phyloP scores from a whole-genome alignment of 257 asterid species.

The Nicotiana paniculata region DNA sequence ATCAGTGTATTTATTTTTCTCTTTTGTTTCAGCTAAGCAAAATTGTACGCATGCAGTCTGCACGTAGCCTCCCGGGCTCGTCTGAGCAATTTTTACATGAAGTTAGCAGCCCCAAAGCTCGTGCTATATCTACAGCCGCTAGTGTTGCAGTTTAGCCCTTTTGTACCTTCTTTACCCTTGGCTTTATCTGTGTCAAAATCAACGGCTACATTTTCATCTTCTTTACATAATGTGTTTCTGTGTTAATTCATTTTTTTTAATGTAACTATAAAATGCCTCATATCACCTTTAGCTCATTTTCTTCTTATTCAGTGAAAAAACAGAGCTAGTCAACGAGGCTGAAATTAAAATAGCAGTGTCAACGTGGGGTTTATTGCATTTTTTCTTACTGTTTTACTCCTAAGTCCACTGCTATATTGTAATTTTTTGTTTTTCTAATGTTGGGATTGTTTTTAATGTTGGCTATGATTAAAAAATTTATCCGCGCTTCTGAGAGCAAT shows the following conservation, averaged over 20 bases:
- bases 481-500: slow-evolving; percentile 84
- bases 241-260: neutral
- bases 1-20: too few species aligned
- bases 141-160: slow-evolving; percentile 72
- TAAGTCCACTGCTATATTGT: neutral
- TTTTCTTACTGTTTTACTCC: neutral
- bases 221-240: too few species aligned
- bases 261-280: neutral
- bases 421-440: too few species aligned
- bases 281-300: slow-evolving; percentile 7
- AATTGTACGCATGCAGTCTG: neutral
- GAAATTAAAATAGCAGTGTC: neutral
- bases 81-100: slow-evolving; percentile 44
- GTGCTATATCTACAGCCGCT: slow-evolving; percentile 57
- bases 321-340: slow-evolving; percentile 8
- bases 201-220: slow-evolving; percentile 31
- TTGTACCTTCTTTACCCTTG: slow-evolving; percentile 26
- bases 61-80: slow-evolving; percentile 90
- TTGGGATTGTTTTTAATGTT: neutral
- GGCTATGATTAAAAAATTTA: slow-evolving; percentile 57
- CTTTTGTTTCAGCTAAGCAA: too few species aligned
- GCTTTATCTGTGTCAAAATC: slow-evolving; percentile 66
- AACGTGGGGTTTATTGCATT: slow-evolving; percentile 1
- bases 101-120: slow-evolving; percentile 71
- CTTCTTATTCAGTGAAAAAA: neutral